phyloP scores from a whole-genome alignment of 1,284 basidiomycete species.

The Rhodotorula sp. region DNA sequence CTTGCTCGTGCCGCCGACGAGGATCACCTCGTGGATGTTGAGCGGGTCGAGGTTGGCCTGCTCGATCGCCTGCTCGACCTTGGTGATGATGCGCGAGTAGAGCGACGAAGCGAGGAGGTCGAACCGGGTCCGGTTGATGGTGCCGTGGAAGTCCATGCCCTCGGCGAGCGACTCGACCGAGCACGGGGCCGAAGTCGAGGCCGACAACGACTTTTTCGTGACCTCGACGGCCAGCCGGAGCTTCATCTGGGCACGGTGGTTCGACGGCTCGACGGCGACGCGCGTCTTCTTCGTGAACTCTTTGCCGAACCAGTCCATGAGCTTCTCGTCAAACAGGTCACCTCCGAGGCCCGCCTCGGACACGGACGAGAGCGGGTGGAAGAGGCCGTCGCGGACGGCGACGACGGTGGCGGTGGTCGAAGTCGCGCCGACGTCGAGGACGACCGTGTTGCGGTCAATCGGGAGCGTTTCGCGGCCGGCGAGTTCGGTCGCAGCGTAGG shows the following conservation, averaged over 20 bases:
- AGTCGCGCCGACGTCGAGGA: constrained; percentile 61
- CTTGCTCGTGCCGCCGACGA: constrained; percentile 83
- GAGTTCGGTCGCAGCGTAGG: constrained; percentile 51
- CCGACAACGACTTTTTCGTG: constrained; percentile 89
- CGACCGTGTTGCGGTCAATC: constrained; percentile 57
- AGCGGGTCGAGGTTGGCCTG: constrained; percentile 67
- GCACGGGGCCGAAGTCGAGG: constrained; percentile 83
- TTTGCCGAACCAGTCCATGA: constrained; percentile 89
- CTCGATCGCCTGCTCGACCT: constrained; percentile 63
- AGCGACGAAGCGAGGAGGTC: constrained; percentile 77
- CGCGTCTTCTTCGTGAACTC: constrained; percentile 98
- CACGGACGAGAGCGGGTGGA: constrained; percentile 55
- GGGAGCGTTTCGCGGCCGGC: constrained; percentile 46
- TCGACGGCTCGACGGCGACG: constrained; percentile 60
- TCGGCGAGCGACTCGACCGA: constrained; percentile 91
- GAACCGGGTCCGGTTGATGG: constrained; percentile 92
- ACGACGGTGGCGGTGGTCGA: constrained; percentile 56
- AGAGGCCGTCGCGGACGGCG: constrained; percentile 57
- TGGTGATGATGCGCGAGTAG: constrained; percentile 67
- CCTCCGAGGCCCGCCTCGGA: constrained; percentile 57
- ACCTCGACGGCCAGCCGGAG: constrained; percentile 89
- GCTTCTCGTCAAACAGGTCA: constrained; percentile 64
- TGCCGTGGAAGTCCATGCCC: constrained; percentile 84
- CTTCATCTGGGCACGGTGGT: constrained; percentile 88
- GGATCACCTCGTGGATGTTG: constrained; percentile 83